A percentile compares a stretch with the other conserved stretches of the same genome.
Conservation (phyloP, 768 basidiomycete species). For the Tricholoma matsutake region DNA sequence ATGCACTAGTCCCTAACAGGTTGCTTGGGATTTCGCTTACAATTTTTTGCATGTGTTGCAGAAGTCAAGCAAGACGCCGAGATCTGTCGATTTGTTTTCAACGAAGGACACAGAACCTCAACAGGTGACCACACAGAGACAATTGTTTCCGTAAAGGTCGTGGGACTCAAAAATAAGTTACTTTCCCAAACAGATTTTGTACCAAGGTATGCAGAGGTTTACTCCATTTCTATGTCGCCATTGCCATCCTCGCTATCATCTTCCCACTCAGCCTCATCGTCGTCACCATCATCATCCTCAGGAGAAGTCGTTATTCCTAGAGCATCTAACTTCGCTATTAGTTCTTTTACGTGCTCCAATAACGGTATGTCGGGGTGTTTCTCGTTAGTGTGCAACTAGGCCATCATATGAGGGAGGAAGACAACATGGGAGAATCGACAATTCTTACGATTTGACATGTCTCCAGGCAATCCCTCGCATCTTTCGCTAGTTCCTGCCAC, state of each 20-base stretch:
- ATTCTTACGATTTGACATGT: conserved; percentile 74
- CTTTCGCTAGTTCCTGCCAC: conserved; percentile 77
- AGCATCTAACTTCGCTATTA: conserved; percentile 63
- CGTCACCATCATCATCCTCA: conserved; percentile 52
- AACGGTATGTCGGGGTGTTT: conserved; percentile 75
- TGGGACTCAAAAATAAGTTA: background rate
- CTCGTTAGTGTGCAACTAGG: conserved; percentile 66
- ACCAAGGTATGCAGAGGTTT: background rate
- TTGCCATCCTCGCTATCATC: conserved; percentile 57
- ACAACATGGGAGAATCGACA: conserved; percentile 1
- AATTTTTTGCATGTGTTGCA: conserved; percentile 4
- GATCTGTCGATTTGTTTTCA: conserved; percentile 3
- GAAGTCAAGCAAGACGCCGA: background rate
- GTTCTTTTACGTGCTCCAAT: conserved; percentile 70
- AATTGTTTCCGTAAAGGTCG: background rate
- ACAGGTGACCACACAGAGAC: background rate
- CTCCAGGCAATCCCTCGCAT: conserved; percentile 77
- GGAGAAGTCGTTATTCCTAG: conserved; percentile 65
- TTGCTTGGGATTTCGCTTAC: conserved; percentile 15
- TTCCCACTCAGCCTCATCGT: conserved; percentile 59
- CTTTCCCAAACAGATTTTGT: background rate
- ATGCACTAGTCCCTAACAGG: background rate
- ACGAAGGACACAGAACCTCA: background rate
- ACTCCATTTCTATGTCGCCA: conserved; percentile 58
- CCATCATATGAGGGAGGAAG: conserved; percentile 3